Percentiles rank a stretch among this genome's conserved stretches.
Evolutionary conservation across 2,329 filamentous ascomycete genomes (phyloP).

Genomic region (Diaporthe capsici): DNA sequence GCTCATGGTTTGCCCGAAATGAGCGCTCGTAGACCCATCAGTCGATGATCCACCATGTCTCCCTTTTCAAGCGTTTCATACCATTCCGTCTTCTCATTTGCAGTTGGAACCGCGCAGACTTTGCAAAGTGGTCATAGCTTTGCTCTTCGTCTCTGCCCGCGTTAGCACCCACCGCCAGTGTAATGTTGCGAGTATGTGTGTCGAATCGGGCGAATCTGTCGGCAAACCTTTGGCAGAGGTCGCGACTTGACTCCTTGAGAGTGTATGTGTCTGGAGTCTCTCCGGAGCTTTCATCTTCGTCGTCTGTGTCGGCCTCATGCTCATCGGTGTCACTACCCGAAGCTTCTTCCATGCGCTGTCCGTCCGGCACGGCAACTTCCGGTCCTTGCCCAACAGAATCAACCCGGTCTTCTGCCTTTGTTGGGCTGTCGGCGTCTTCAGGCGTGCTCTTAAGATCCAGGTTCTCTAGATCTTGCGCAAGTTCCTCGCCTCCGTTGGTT

Average conservation of each 20-base stretch:
- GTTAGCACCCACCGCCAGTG: background rate
- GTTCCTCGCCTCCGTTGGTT: background rate
- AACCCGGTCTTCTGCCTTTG: no score
- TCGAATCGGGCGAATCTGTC: background rate
- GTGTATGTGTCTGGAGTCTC: background rate
- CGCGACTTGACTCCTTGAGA: background rate
- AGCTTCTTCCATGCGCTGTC: background rate
- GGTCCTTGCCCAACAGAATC: background rate
- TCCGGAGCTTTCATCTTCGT: background rate
- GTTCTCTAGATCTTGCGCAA: background rate
- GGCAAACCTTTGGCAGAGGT: background rate
- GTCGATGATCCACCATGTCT: conserved; percentile 21
- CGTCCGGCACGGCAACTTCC: background rate
- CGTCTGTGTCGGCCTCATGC: background rate
- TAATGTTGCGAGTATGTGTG: background rate
- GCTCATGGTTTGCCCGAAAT: background rate
- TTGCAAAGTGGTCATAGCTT: conserved; percentile 1
- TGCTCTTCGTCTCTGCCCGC: background rate
- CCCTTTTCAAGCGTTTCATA: background rate
- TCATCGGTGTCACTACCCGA: background rate
- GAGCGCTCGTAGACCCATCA: background rate
- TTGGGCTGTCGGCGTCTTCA: background rate
- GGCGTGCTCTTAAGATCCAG: background rate
- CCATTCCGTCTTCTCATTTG: background rate
- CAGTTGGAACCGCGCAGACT: background rate